Evolutionary conservation across 306 rosid genomes (phyloP), one percentile per base, ranked within the genome.

Genomic region (Lathyrus tuberosus): DNA sequence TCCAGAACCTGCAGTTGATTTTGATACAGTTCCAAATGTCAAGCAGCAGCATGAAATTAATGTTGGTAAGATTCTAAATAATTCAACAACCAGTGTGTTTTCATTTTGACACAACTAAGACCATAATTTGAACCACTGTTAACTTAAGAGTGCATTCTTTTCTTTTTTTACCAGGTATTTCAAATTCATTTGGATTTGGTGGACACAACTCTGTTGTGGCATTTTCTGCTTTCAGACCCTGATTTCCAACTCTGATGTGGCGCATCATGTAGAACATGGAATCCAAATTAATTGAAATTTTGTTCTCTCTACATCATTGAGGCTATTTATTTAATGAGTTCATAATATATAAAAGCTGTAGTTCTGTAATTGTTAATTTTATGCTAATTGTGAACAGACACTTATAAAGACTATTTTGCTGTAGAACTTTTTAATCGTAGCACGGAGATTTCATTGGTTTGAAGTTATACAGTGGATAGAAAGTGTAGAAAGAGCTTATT

Each of bases 161-260:
- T 6, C 22, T 84, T 68, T 9, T 44, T 10, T 24, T 77, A 76
- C 71, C 91, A 95, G 97, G 87, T 43, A 91, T 95, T 70, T 91
- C 99, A 41, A 95, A 89, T 82, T 95, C 99, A 33, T 95, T 95
- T 16, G 99, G 97, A 78, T 91, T 95, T 42, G 97, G 99, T 33
- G 97, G 99, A 74, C 99, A 95, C 77, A 95, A 95, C 79, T 95
- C 99, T 11, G 99, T 91, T 0, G 99, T 89, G 47, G 93, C 88
- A 49, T 95, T 95, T 70, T 87, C 99, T 42, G 93, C 93, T 1
- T 91, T 91, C 89, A 87, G 76, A 83, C 96, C 96, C 44, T 94
- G 96, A 94, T 64, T 65, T 31, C 54, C 67, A 53, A 71, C 82
- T 77, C 58, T 67, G 73, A 0, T 20, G 61, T 15, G 59, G 61